Evolutionary conservation across 2,329 filamentous ascomycete genomes (phyloP).

Genomic region (Pseudodiploospora longispora): DNA sequence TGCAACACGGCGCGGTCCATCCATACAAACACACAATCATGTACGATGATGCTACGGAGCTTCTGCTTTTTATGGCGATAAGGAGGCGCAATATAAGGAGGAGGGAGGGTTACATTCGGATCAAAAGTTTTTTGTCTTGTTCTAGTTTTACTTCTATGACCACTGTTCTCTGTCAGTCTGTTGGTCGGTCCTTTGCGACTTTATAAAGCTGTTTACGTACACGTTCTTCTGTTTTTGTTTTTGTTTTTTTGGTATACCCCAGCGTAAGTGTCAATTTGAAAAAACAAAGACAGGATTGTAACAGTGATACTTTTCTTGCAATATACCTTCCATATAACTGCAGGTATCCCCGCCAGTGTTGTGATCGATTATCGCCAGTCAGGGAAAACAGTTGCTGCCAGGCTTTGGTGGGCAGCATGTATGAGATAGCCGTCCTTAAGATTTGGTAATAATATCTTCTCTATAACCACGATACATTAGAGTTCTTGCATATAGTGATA

Average conservation of each 20-base stretch:
- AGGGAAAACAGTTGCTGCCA: conserved; percentile 45
- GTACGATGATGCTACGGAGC: background rate
- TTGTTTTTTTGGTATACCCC: too few relatives aligned
- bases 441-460: too few relatives aligned
- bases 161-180: conserved; percentile 2
- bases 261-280: too few relatives aligned
- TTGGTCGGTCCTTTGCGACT: background rate
- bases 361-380: conserved; percentile 41
- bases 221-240: too few relatives aligned
- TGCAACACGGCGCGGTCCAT: conserved; percentile 5
- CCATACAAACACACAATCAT: conserved; percentile 2
- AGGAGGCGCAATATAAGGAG: conserved; percentile 17
- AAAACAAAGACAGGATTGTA: too few relatives aligned
- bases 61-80: conserved; percentile 21
- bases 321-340: conserved; percentile 49
- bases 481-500: too few relatives aligned
- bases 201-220: too few relatives aligned
- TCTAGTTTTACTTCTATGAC: conserved; percentile 9
- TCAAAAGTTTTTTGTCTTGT: conserved; percentile 18
- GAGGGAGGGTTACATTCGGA: conserved; percentile 3
- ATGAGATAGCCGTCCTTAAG: too few relatives aligned
- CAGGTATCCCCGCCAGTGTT: conserved; percentile 53
- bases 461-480: too few relatives aligned
- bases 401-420: conserved; percentile 13
- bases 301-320: background rate